Evolutionary conservation across 352 stramenopile genomes (phyloP).

Genomic region (Saprolegnia diclina): DNA sequence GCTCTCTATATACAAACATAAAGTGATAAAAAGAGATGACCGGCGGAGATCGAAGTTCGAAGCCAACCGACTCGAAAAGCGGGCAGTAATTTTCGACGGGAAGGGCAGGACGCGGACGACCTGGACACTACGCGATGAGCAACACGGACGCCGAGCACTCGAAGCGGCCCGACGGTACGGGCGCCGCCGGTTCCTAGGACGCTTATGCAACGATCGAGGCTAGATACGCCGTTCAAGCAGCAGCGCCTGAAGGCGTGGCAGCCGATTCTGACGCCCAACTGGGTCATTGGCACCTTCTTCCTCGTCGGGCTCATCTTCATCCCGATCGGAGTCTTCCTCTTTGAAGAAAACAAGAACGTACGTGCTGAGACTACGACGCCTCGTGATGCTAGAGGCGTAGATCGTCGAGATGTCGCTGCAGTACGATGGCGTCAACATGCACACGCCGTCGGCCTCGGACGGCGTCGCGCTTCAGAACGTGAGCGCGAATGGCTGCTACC

Average conservation of each 20-base stretch:
- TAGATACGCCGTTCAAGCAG: constrained; percentile 30
- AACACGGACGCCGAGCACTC: constrained; percentile 11
- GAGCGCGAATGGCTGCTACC: constrained; percentile 29
- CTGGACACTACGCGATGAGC: background rate
- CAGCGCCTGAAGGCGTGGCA: constrained; percentile 58
- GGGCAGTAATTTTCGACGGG: background rate
- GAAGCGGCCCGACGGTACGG: constrained; percentile 20
- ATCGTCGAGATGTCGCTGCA: constrained; percentile 32
- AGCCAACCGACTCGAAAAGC: constrained; percentile 10
- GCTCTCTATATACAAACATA: too few species aligned
- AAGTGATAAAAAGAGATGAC: background rate
- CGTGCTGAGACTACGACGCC: background rate
- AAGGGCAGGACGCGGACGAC: background rate
- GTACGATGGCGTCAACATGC: constrained; percentile 31
- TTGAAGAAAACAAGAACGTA: constrained; percentile 30
- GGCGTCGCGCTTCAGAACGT: constrained; percentile 38
- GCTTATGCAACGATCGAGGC: background rate
- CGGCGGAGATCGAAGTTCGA: background rate
- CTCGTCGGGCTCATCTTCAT: constrained; percentile 76
- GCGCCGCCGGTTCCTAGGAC: background rate
- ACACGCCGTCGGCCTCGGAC: background rate
- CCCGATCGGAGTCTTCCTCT: constrained; percentile 45
- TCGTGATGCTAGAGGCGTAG: constrained; percentile 16
- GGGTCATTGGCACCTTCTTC: constrained; percentile 74
- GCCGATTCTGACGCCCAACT: constrained; percentile 82